Evolutionary conservation across 257 asterid genomes (phyloP), one percentile per base, ranked within the genome.

Genomic region (Anisodus acutangulus): DNA sequence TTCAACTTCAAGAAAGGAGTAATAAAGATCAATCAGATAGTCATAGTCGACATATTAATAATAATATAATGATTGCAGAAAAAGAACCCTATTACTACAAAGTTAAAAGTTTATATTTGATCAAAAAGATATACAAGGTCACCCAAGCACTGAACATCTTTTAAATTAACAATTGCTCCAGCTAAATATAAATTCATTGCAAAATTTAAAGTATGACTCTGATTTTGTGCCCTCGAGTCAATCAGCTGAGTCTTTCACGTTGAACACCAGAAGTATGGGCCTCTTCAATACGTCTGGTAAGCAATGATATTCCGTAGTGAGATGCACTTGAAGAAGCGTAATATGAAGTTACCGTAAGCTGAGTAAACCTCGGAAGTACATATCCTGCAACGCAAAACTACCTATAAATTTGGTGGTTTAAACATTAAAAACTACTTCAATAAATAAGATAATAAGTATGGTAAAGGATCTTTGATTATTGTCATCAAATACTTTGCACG

Each of bases 301-400:
- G 90, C 92, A 94, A 88, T 19, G 98, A 94, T 64, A 94, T 86
- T 37, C 95, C 93, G 72, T 91, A 91, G 85, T 92, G 93, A 37
- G 98, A 94, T 83, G 94, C 92, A 85, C 97, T 94, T 87, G 98
- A 94, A 71, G 97, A 90, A 84, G 95, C 93, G 76, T 92, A 94
- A 71, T 95, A 95, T 72, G 99, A 92, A 71, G 95, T 87, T 88
- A 95, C 93, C 5, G 92, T 89, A 84, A 95, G 92, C 84, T 94
- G 99, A 51, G 97, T 80, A 86, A 95, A 93, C 88, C 82, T 86
- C 9, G 99, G 99, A 85, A 95, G 92, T 58, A 93, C 95, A 86
- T 88, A 93, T 45, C 95, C 99, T 94, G 95, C 68, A 85, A 83
- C 79, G 64, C 66, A 78, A 11, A 51, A 15, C 15, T 16, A 39